Base-by-base conservation (phyloP, 2,329 filamentous ascomycete species). In the Kalaharituber pfeilii region DNA sequence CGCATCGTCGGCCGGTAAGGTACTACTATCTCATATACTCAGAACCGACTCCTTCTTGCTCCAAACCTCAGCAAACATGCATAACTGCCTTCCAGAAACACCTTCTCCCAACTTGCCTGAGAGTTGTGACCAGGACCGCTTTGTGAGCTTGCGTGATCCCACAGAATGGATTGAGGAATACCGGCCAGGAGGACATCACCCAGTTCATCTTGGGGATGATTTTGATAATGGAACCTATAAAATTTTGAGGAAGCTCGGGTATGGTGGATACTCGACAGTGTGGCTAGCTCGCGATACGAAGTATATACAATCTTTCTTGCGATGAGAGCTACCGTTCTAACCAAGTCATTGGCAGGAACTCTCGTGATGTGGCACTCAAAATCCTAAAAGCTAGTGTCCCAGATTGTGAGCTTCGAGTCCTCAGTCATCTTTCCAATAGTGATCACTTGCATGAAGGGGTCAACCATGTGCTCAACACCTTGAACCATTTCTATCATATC, bases 291-390 rank as follows among this genome's bases (percentile, higher is more conserved):
- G 52, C 7, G 56, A 57, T 29, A 28, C 36, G 18, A 29, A 20
- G 56, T 36, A 36, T 36, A n/a, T 33, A 33, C 29, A n/a, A 8
- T 8, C n/a, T 36, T 36, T n/a, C 27, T 47, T 44, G 24, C 18
- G 24, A 36, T 29, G 5, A 25, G 27, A 25, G 25, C 15, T 20
- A 22, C 15, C 13, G 51, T 51, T 56, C 28, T 52, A 8, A 25
- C 30, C 25, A 30, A 28, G 33, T 33, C 7, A 7, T 6, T 25
- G 47, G 30, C 30, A 59, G 54, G 47, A 24, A 50, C 44, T 56
- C 55, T 36, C 56, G 45, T 47, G 63, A 66, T 39, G 58, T 64
- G n/a, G 66, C 65, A 0, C 42, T 67, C 9, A 67, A 67, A 47
- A 56, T 66, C 6, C 62, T 66, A 20, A 56, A 53, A 20, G 50